Percentiles rank a stretch among this genome's conserved stretches.
Evolutionary conservation across 129 eudicot species (phyloP).

Genomic region (Logfia minima): DNA sequence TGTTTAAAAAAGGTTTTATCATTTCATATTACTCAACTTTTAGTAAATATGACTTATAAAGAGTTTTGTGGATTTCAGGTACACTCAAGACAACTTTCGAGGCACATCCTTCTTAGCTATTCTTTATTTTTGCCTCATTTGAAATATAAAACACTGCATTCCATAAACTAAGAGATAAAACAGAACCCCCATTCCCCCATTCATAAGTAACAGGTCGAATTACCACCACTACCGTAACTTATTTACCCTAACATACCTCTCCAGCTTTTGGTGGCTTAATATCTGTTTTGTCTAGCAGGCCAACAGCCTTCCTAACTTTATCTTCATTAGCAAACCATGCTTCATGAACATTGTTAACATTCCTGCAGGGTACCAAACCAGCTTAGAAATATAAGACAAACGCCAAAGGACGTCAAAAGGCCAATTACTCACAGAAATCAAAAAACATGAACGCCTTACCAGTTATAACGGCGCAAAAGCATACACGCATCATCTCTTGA

Average conservation of each 20-base stretch:
- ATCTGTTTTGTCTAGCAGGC: conserved; percentile 53
- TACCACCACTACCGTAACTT: not conserved
- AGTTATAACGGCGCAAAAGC: conserved; percentile 72
- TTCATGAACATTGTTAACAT: conserved; percentile 75
- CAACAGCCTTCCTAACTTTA: conserved; percentile 75
- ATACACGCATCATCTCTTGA: conserved; percentile 71
- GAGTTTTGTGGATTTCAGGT: too few relatives aligned
- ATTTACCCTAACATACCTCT: conserved; percentile 48
- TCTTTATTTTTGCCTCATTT: too few relatives aligned
- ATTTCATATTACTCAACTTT: too few relatives aligned
- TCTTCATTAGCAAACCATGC: conserved; percentile 98
- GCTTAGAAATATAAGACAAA: not conserved
- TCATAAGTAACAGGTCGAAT: not conserved
- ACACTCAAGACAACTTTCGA: too few relatives aligned
- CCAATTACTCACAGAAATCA: not conserved
- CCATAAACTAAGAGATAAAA: too few relatives aligned
- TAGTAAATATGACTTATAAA: too few relatives aligned
- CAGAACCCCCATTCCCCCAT: not conserved
- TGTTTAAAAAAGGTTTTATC: too few relatives aligned
- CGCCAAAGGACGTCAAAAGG: not conserved
- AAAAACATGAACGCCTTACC: conserved; percentile 40
- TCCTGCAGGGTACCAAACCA: conserved; percentile 44
- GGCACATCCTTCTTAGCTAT: too few relatives aligned
- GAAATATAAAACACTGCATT: too few relatives aligned
- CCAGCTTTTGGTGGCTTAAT: conserved; percentile 38